phyloP scores from a whole-genome alignment of 306 rosid species.

The Dalbergia cultrata region DNA sequence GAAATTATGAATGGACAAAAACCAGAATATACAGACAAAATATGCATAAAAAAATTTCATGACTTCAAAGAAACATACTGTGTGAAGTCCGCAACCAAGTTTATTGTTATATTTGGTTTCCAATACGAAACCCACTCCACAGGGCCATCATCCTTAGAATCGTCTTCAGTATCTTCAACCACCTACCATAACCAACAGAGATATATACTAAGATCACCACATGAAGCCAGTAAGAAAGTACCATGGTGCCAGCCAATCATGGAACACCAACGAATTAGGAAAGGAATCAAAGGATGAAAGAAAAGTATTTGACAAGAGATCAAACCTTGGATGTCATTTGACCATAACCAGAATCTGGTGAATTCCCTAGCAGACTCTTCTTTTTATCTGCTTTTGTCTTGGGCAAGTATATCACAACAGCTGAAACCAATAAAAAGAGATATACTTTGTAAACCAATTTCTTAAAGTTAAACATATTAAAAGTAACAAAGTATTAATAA shows the following conservation, averaged over 20 bases:
- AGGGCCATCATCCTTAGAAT: conserved; percentile 69
- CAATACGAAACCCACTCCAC: conserved; percentile 87
- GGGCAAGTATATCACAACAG: conserved; percentile 76
- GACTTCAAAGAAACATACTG: conserved; percentile 59
- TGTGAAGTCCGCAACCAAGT: conserved; percentile 93
- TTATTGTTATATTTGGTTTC: conserved; percentile 92
- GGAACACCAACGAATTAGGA: conserved; percentile 2
- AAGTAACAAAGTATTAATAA: conserved; percentile 4
- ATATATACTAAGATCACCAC: conserved; percentile 42
- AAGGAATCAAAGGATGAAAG: background rate
- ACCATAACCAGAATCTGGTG: conserved; percentile 65
- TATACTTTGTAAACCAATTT: conserved; percentile 30
- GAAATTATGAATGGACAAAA: background rate
- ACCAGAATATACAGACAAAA: background rate
- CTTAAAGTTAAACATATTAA: background rate
- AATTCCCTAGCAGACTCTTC: conserved; percentile 76
- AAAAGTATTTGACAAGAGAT: conserved; percentile 34
- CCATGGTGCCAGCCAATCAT: background rate
- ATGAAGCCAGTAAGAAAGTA: conserved; percentile 26
- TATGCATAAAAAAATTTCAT: conserved; percentile 15
- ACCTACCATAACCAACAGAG: conserved; percentile 60
- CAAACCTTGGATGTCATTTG: conserved; percentile 64
- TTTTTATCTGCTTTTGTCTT: conserved; percentile 78
- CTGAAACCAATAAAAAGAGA: conserved; percentile 62
- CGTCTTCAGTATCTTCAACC: conserved; percentile 67